Base-by-base conservation (phyloP, 2,329 filamentous ascomycete species). In the Drechslerella stenobrocha region DNA sequence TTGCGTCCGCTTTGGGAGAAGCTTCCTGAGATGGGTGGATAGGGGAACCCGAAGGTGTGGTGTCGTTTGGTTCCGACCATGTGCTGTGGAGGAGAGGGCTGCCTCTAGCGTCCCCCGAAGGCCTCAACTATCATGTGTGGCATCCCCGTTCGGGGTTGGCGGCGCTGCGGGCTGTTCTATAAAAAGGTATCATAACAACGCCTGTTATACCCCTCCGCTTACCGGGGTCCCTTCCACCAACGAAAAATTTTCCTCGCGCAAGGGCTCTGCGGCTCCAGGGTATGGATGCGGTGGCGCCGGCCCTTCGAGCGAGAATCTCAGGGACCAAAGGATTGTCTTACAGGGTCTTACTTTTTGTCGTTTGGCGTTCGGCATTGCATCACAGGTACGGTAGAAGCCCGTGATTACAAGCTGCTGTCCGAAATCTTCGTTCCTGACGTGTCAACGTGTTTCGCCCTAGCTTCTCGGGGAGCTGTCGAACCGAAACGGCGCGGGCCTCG, bases 91-190 rank as follows among this genome's bases (percentile, higher is more conserved):
- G 3, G 34, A n/a, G n/a, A n/a, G 34, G 13, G 30, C 30, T 13
- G 13, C 30, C 34, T 37, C 11, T 20, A 42, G 37, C 37, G 37
- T 20, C 9, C 37, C 22, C 9, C 37, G 15, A 18, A 42, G n/a
- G n/a, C 22, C 37, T 42, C 37, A 42, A 42, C 22, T 18, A 42
- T n/a, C n/a, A n/a, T n/a, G n/a, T 42, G 37, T 42, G 37, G 37
- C n/a, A 42, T 42, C 6, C 23, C 58, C 58, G 22, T 55, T 63
- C 56, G 42, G 61, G 61, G 28, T 52, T 51, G 50, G 13, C 55
- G 63, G 63, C 63, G 63, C 53, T 58, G 63, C 55, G 55, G 63
- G 30, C 13, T 59, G 63, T 67, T 59, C 52, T 60, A 67, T 55
- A 46, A 60, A 60, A 60, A 45, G 63, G 26, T 8, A 34, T 32